Evolutionary conservation across 2,329 filamentous ascomycete genomes (phyloP).

Genomic region (Exophiala phaeomuriformis): DNA sequence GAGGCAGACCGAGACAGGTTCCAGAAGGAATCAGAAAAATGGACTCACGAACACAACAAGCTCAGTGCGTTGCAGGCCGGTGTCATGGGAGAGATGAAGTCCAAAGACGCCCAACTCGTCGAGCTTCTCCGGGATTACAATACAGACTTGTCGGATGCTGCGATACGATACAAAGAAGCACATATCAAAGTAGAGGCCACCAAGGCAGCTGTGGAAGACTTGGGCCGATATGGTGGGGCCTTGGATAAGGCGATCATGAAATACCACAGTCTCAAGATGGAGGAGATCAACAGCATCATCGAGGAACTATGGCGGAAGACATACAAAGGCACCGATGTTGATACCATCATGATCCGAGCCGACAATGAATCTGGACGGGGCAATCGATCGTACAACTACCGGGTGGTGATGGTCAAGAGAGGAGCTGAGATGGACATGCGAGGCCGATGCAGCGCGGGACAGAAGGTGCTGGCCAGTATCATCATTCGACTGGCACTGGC

Average conservation of each 20-base stretch:
- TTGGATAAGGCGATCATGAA: constrained; percentile 96
- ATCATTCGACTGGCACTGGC: constrained; percentile 94
- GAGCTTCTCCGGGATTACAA: constrained; percentile 73
- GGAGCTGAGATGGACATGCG: constrained; percentile 99
- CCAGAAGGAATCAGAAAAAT: constrained; percentile 58
- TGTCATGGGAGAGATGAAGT: constrained; percentile 70
- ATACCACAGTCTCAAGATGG: constrained; percentile 94
- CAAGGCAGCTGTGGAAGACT: constrained; percentile 84
- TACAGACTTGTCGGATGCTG: constrained; percentile 77
- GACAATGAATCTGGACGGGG: constrained; percentile 63
- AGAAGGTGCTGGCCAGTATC: constrained; percentile 93
- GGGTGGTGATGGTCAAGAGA: constrained; percentile 95
- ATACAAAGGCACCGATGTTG: constrained; percentile 94
- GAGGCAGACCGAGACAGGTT: constrained; percentile 74
- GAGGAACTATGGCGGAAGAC: constrained; percentile 96
- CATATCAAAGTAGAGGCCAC: constrained; percentile 88
- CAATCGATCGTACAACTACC: constrained; percentile 90
- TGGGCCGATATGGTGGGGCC: constrained; percentile 72
- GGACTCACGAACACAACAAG: constrained; percentile 61
- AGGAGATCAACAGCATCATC: constrained; percentile 91
- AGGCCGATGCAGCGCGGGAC: constrained; percentile 89
- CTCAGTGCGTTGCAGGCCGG: constrained; percentile 65
- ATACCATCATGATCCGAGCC: constrained; percentile 90
- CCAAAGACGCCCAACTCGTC: constrained; percentile 72
- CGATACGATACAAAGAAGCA: constrained; percentile 70